Evolutionary conservation across 2,329 filamentous ascomycete species (phyloP).

Genomic region (Raffaelea deltoideospora): DNA sequence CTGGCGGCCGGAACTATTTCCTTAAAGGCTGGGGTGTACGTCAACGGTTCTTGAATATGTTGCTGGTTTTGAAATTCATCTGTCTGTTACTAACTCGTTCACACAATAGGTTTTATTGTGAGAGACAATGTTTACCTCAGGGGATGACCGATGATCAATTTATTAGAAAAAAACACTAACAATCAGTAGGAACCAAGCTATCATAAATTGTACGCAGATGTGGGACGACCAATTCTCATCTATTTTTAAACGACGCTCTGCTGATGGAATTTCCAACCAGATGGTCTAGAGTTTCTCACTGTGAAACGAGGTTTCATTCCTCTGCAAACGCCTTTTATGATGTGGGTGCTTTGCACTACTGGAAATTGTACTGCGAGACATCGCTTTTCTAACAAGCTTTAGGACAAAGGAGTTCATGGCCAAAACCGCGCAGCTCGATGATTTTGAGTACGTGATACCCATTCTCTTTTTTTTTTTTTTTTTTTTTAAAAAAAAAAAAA

Average conservation of each 20-base stretch:
- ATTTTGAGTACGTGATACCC: constrained; percentile 51
- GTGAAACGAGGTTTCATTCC: constrained; percentile 60
- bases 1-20: constrained; percentile 90
- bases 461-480: not conserved
- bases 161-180: no score
- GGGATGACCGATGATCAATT: no score
- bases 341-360: constrained; percentile 42
- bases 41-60: no score
- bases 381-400: not conserved
- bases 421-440: constrained; percentile 91
- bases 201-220: constrained; percentile 55
- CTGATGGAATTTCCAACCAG: constrained; percentile 1
- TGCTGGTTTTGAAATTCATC: not conserved
- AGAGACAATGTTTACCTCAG: no score
- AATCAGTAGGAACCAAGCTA: constrained; percentile 54
- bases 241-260: not conserved
- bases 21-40: constrained; percentile 69
- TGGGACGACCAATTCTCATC: no score
- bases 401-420: constrained; percentile 76
- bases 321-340: constrained; percentile 82
- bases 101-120: constrained; percentile 3
- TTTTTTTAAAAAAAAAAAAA: no score
- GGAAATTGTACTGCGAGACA: no score
- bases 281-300: constrained; percentile 79
- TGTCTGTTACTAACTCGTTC: not conserved